These are phyloP conservation scores for Tylopilus subfusipes DNA, from an alignment of 768 basidiomycete species.

Conservation along the genomic window DNA sequence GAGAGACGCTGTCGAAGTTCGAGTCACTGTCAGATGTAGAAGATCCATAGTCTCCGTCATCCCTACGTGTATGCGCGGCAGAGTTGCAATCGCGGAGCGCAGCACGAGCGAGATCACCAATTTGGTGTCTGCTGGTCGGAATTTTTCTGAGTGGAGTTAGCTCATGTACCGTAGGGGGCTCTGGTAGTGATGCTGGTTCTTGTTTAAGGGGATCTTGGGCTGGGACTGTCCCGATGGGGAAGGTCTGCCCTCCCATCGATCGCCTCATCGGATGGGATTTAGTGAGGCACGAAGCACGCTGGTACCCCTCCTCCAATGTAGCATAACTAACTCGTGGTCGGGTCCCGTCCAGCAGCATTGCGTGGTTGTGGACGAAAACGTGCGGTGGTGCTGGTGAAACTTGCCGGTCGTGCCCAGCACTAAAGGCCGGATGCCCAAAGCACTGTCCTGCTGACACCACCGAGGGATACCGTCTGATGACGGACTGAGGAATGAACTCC, in stretches of 20 bases:
- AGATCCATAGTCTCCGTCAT: not conserved
- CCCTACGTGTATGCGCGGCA: not conserved
- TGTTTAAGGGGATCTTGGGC: not conserved
- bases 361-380: not conserved
- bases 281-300: conserved; percentile 1
- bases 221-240: not conserved
- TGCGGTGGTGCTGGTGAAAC: not conserved
- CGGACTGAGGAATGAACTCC: conserved; percentile 26
- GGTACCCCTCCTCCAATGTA: not conserved
- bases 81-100: conserved; percentile 18
- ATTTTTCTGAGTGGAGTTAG: not conserved
- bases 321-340: conserved; percentile 2
- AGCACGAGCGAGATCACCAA: conserved; percentile 22
- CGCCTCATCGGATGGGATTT: not conserved
- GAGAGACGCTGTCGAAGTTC: too few species aligned
- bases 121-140: not conserved
- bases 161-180: not conserved
- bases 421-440: not conserved
- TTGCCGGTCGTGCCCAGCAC: not conserved
- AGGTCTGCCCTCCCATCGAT: not conserved
- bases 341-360: not conserved
- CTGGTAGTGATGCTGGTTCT: not conserved
- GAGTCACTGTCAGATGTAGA: conserved; percentile 18
- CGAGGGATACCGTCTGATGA: conserved; percentile 23
- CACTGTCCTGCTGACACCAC: not conserved